These are phyloP conservation scores for Choiromyces venosus DNA, from an alignment of 495 filamentous ascomycete genomes.

Conservation along the genomic window DNA sequence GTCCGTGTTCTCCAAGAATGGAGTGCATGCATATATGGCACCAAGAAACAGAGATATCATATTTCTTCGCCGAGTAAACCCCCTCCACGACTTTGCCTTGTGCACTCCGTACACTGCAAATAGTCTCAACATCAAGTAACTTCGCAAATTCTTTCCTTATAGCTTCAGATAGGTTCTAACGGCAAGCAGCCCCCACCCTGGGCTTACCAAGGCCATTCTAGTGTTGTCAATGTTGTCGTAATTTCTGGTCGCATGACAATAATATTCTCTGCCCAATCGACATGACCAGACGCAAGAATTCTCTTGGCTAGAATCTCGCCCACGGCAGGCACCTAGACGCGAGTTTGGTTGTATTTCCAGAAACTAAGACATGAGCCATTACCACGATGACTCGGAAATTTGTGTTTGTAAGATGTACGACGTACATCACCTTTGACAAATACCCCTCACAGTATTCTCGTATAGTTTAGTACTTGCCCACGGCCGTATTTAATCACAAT, in stretches of 20 bases:
- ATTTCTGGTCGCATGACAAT: slow-evolving; percentile 61
- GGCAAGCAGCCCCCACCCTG: slow-evolving; percentile 29
- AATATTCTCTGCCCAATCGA: slow-evolving; percentile 59
- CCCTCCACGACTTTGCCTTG: slow-evolving; percentile 71
- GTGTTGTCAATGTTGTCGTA: slow-evolving; percentile 40
- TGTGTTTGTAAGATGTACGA: slow-evolving; percentile 52
- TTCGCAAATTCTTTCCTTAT: slow-evolving; percentile 44
- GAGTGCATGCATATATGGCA: slow-evolving; percentile 62
- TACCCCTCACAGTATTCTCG: slow-evolving; percentile 50
- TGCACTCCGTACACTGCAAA: slow-evolving; percentile 67
- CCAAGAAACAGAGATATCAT: slow-evolving; percentile 60
- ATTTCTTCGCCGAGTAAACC: slow-evolving; percentile 51
- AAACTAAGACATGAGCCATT: slow-evolving; percentile 61
- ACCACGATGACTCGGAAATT: slow-evolving; percentile 66
- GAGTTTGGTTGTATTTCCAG: slow-evolving; percentile 48
- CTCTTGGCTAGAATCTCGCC: slow-evolving; percentile 55
- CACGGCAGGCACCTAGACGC: slow-evolving; percentile 54
- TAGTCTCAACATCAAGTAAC: slow-evolving; percentile 52
- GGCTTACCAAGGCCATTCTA: slow-evolving; percentile 35
- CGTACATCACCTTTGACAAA: slow-evolving; percentile 52
- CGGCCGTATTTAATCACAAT: slow-evolving; percentile 63
- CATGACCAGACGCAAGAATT: slow-evolving; percentile 45
- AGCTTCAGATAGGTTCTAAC: slow-evolving; percentile 46
- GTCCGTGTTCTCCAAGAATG: slow-evolving; percentile 59
- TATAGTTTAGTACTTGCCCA: slow-evolving; percentile 38